Evolutionary conservation across 1,139 yeast species (phyloP).

Genomic region (Blastobotrys elegans): DNA sequence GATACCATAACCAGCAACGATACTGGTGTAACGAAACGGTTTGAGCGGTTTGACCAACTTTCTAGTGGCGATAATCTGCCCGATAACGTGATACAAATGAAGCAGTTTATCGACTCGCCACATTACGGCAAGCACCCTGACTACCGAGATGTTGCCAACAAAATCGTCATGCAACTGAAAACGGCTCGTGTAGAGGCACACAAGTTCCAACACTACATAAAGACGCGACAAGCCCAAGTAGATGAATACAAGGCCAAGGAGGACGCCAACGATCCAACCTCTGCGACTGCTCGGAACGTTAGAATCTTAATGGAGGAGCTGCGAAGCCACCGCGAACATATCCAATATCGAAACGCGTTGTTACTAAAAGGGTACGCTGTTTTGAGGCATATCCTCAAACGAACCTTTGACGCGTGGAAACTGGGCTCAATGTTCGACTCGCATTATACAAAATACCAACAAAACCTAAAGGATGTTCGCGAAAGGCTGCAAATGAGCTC

Average conservation of each 20-base stretch:
- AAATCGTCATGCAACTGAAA: not conserved
- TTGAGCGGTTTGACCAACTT: constrained; percentile 3
- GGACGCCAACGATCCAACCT: not conserved
- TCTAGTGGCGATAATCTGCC: not conserved
- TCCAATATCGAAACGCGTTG: not conserved
- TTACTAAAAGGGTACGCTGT: not conserved
- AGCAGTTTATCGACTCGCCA: not conserved
- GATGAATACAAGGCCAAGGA: not conserved
- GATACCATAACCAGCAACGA: not conserved
- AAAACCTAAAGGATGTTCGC: not conserved
- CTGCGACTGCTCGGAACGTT: not conserved
- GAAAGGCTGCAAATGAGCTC: not conserved
- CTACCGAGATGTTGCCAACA: not conserved
- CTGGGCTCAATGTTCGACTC: not conserved
- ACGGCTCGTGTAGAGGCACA: not conserved
- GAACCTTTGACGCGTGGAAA: not conserved
- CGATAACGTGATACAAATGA: constrained; percentile 3
- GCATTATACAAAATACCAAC: not conserved
- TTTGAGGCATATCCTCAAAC: not conserved
- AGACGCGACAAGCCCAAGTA: not conserved
- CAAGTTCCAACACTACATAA: not conserved
- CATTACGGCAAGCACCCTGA: not conserved
- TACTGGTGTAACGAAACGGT: not conserved
- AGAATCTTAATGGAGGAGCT: not conserved
- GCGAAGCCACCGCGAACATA: not conserved